Percentiles rank a stretch among this genome's conserved stretches.
These are phyloP conservation scores for Thelonectria blattea DNA, from an alignment of 2,329 filamentous ascomycete genomes.

Conservation along the genomic window DNA sequence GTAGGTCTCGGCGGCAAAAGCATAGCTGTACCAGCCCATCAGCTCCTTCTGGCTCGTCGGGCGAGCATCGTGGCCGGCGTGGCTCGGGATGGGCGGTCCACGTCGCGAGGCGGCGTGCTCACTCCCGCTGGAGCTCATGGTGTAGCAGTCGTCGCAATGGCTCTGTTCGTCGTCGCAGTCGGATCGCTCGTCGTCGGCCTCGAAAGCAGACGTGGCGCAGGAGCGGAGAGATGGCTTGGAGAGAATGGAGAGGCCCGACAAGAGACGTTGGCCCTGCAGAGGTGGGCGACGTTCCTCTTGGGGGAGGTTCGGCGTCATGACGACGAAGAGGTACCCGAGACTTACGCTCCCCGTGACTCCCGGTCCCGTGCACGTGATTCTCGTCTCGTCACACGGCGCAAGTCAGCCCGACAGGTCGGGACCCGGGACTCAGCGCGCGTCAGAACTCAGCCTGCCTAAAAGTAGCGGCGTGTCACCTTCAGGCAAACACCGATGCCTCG, in stretches of 20 bases:
- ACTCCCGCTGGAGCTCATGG: slow-evolving; percentile 46
- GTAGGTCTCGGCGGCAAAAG: slow-evolving; percentile 95
- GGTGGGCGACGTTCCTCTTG: slow-evolving; percentile 46
- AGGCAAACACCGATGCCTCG: slow-evolving; percentile 7
- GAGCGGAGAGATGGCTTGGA: slow-evolving; percentile 65
- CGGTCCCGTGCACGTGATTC: slow-evolving; percentile 37
- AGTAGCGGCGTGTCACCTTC: slow-evolving; percentile 6
- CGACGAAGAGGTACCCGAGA: slow-evolving; percentile 1
- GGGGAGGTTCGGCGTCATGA: slow-evolving; percentile 34
- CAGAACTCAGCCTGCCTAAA: neutral
- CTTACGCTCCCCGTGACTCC: slow-evolving; percentile 30
- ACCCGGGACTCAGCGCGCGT: neutral
- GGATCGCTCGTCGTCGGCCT: slow-evolving; percentile 73
- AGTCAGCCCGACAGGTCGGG: slow-evolving; percentile 21
- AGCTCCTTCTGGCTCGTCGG: slow-evolving; percentile 88
- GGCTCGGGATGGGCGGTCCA: slow-evolving; percentile 57
- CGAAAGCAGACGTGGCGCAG: slow-evolving; percentile 64
- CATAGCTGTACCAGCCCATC: slow-evolving; percentile 93
- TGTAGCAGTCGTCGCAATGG: slow-evolving; percentile 26
- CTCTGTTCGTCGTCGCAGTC: slow-evolving; percentile 43
- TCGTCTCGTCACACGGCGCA: slow-evolving; percentile 34
- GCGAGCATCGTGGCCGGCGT: slow-evolving; percentile 85
- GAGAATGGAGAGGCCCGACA: slow-evolving; percentile 56
- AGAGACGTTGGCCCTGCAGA: slow-evolving; percentile 50
- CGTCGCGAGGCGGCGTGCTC: slow-evolving; percentile 46